Evolutionary conservation across 140 eudicot species (phyloP), one percentile per base, ranked within the genome.

Genomic region (Stevia rebaudiana): DNA sequence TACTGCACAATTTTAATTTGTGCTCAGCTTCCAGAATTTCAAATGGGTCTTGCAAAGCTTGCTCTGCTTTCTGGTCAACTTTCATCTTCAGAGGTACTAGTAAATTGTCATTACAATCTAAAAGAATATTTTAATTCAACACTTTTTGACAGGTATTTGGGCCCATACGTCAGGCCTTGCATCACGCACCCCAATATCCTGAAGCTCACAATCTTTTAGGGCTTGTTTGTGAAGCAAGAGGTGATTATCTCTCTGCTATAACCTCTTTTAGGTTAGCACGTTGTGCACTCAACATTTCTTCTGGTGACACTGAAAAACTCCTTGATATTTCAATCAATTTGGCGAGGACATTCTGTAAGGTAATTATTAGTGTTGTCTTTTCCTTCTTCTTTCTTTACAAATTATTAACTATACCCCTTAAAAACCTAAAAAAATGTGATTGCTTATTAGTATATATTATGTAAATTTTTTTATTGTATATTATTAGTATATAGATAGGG

Each of bases 41-140:
- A 91, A 65, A 82, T 83, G 73, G 98, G 96, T 61, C 96, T 91
- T 71, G 96, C 95, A 52, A 84, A 83, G 71, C 96, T 87, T 75
- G 95, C 98, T 30, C 46, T 82, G 68, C 77, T 61, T 62, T 87
- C 95, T 67, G 81, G 92, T 74, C 80, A 79, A 75, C 78, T 91
- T 76, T 72, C 84, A 52, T 87, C 95, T 54, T 76, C 95, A 13
- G 86, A 84, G 98, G 98, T 90, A 90, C 89, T 70, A 77, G 89
- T 72, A 76, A 77, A 71, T 78, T 91, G 71, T 72, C 80, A 16
- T 59, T 60, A 46, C 25, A 42, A 72, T 23, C 19, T 24, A 17
- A 48, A 25, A 16, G 16, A 51, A 3, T 65, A 25, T 43, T 41
- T 43, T 41, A 22, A 19, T 63, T 25, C 42, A 11, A 48, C 60